Evolutionary conservation across 1,284 basidiomycete species (phyloP), one percentile per base, ranked within the genome.

Genomic region (Meira nashicola): DNA sequence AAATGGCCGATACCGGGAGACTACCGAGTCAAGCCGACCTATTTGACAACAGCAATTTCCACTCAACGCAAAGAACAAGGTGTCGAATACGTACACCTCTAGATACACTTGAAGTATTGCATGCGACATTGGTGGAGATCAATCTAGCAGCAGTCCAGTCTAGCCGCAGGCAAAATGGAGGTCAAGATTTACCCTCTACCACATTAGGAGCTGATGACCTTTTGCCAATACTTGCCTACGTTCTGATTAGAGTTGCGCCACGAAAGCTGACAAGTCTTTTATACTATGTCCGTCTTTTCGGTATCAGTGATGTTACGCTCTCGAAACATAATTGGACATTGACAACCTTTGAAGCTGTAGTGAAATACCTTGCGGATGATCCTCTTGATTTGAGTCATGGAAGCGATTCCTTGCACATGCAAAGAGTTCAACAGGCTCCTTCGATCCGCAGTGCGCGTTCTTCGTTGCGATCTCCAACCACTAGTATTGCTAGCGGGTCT

Each of bases 51-150:
- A 15, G n/a, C 6, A 12, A 23, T 10, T 15, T 15, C 3, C 43
- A 40, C 39, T 15, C 39, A 17, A 14, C 39, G n/a, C 25, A 47
- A 11, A 28, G 41, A 15, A 46, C n/a, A 33, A 47, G 39, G 11
- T 11, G 28, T 19, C 15, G 54, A 28, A 28, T 55, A 11, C 63
- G 65, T 23, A 67, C 65, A 6, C 65, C 65, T 7, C 49, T 64
- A 8, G 63, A 67, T 38, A 58, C 59, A 46, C 23, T 67, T 41
- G 59, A 67, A 23, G 55, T 60, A 2, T 57, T 67, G 12, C 43
- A 61, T 28, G 65, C 63, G 11, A 54, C 57, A 12, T 62, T 67
- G 37, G 65, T 64, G 38, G 59, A 67, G 48, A 56, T 67, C 8
- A 60, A 57, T 1, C 54, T 52, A 54, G 65, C 59, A 11, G 58